A percentile compares a stretch with the other conserved stretches of the same genome.
Evolutionary conservation across 306 rosid species (phyloP).

Genomic region (Geum urbanum): DNA sequence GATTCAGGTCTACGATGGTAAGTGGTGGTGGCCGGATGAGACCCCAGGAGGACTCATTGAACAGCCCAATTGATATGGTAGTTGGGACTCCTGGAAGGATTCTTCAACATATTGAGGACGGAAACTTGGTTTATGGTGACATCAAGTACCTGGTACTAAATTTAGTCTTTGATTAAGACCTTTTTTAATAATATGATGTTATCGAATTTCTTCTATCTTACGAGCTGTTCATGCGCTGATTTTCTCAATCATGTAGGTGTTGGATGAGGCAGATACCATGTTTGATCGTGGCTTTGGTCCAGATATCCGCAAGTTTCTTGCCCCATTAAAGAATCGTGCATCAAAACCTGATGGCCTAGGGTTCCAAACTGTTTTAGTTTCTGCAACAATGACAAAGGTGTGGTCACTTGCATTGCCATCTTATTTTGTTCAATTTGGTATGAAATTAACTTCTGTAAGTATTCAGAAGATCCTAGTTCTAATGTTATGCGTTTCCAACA

Average conservation of each 20-base stretch:
- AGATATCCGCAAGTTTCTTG: slow-evolving; percentile 81
- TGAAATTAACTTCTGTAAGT: neutral
- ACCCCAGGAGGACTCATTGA: slow-evolving; percentile 89
- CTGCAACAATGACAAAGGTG: slow-evolving; percentile 96
- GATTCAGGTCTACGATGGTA: slow-evolving; percentile 84
- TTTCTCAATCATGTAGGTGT: slow-evolving; percentile 48
- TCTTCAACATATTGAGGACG: slow-evolving; percentile 93
- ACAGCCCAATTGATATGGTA: slow-evolving; percentile 77
- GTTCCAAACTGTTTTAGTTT: slow-evolving; percentile 86
- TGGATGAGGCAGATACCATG: slow-evolving; percentile 99
- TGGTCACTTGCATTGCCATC: slow-evolving; percentile 23
- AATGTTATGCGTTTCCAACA: neutral
- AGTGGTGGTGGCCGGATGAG: slow-evolving; percentile 91
- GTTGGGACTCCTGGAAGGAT: slow-evolving; percentile 95
- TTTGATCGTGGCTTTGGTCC: slow-evolving; percentile 99
- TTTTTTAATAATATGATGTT: neutral
- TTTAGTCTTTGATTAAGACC: neutral
- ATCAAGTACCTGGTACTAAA: slow-evolving; percentile 73
- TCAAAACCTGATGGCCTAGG: slow-evolving; percentile 58
- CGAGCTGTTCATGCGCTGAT: slow-evolving; percentile 13
- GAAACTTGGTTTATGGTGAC: slow-evolving; percentile 88
- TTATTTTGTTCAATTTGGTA: slow-evolving; percentile 10
- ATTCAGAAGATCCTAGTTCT: neutral
- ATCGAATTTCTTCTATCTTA: neutral
- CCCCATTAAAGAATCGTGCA: slow-evolving; percentile 66